phyloP scores from a whole-genome alignment of 768 basidiomycete species.

The Lactarius pseudohatsudake region DNA sequence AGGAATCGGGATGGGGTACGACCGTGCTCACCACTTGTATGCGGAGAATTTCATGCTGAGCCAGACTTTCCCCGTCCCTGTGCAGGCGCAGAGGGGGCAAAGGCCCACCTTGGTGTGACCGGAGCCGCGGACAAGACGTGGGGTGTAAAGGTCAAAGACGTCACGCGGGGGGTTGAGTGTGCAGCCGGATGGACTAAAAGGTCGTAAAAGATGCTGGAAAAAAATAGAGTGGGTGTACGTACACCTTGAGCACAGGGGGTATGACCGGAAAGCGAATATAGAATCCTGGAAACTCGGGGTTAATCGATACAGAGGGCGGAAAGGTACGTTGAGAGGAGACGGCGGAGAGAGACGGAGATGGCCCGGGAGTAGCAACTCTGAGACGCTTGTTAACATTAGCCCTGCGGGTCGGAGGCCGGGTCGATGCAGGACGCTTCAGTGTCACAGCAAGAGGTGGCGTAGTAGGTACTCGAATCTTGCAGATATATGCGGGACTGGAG shows the following conservation, averaged over 20 bases:
- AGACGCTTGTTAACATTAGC: background rate
- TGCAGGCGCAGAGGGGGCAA: slow-evolving; percentile 75
- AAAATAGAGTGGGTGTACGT: background rate
- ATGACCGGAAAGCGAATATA: slow-evolving; percentile 72
- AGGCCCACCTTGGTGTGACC: slow-evolving; percentile 69
- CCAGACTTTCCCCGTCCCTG: slow-evolving; percentile 69
- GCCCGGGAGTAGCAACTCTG: background rate
- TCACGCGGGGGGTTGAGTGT: slow-evolving; percentile 59
- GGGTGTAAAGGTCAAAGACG: slow-evolving; percentile 71
- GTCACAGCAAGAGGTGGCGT: background rate
- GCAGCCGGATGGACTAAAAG: slow-evolving; percentile 39
- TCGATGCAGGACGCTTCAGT: slow-evolving; percentile 14
- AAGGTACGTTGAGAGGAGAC: slow-evolving; percentile 48
- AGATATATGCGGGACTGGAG: background rate
- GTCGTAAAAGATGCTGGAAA: background rate
- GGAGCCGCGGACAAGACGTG: slow-evolving; percentile 70
- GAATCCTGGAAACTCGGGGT: slow-evolving; percentile 55
- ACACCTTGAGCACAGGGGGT: slow-evolving; percentile 30
- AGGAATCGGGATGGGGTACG: background rate
- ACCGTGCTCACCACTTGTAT: slow-evolving; percentile 65
- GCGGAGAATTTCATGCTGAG: slow-evolving; percentile 78
- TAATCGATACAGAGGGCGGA: slow-evolving; percentile 47
- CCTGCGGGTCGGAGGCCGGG: background rate
- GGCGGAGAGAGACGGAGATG: background rate
- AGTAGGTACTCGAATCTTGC: background rate